phyloP scores from a whole-genome alignment of 73 alveolate genomes.

The Symbiodinium pilosum region DNA sequence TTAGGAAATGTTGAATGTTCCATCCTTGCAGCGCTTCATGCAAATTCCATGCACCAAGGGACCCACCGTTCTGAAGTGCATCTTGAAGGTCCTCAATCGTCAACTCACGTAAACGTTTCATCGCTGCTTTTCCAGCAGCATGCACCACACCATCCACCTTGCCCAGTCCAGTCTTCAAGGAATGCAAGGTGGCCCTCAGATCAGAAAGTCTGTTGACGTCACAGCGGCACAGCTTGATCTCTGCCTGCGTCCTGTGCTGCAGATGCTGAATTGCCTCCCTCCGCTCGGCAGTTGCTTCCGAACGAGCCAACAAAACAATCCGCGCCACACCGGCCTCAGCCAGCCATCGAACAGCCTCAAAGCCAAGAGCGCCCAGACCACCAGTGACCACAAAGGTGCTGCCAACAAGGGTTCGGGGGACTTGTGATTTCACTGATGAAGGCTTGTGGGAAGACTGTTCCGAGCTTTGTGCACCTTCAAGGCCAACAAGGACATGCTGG shows the following conservation, averaged over 20 bases:
- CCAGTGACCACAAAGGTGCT: slow-evolving; percentile 4
- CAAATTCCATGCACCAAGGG: background rate
- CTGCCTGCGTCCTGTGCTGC: slow-evolving; percentile 3
- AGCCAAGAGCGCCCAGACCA: slow-evolving; percentile 28
- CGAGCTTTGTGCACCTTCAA: too few relatives aligned
- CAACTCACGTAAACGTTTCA: background rate
- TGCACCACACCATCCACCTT: background rate
- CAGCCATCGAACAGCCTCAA: background rate
- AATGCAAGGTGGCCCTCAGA: background rate
- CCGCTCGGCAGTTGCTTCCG: background rate
- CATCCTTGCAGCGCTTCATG: background rate
- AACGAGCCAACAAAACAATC: background rate
- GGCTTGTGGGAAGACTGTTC: background rate
- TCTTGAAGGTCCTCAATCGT: background rate
- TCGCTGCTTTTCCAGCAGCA: background rate
- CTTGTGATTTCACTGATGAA: background rate
- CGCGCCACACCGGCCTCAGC: background rate
- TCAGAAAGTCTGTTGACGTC: background rate
- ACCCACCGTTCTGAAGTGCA: background rate
- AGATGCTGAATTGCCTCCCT: background rate
- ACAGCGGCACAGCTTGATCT: background rate
- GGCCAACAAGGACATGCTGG: background rate
- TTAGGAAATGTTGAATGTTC: background rate
- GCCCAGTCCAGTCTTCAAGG: background rate
- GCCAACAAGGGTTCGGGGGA: background rate